Percentiles rank a stretch among this genome's conserved stretches.
These are phyloP conservation scores for Agaricus blazei DNA, from an alignment of 768 basidiomycete genomes.

Conservation along the genomic window DNA sequence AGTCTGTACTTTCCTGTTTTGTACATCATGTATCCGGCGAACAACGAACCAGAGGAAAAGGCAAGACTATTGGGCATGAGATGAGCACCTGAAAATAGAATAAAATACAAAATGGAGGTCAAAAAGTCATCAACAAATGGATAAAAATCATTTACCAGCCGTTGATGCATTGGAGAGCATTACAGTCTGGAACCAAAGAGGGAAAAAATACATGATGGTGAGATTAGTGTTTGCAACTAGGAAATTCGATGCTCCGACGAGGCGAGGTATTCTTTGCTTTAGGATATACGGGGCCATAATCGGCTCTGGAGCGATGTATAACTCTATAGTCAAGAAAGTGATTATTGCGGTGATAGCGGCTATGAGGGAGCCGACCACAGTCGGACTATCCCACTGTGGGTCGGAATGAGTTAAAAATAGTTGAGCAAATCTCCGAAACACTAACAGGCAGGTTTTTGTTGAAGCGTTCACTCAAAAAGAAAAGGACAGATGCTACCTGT, in stretches of 20 bases:
- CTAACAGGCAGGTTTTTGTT: slow-evolving; percentile 61
- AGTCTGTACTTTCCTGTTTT: slow-evolving; percentile 57
- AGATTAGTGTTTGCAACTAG: slow-evolving; percentile 74
- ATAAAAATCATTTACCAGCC: slow-evolving; percentile 23
- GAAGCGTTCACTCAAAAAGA: slow-evolving; percentile 67
- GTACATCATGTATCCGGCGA: slow-evolving; percentile 68
- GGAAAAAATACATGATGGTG: slow-evolving; percentile 73
- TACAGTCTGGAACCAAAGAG: slow-evolving; percentile 84
- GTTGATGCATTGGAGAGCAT: slow-evolving; percentile 60
- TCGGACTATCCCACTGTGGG: slow-evolving; percentile 49
- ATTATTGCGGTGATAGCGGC: slow-evolving; percentile 41
- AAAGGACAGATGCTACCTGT: slow-evolving; percentile 54
- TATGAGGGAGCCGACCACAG: slow-evolving; percentile 47
- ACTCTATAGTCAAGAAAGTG: slow-evolving; percentile 57
- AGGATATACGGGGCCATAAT: slow-evolving; percentile 66
- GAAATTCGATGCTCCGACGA: slow-evolving; percentile 70
- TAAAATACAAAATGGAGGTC: not conserved
- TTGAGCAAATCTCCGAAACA: not conserved
- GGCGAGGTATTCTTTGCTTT: slow-evolving; percentile 60
- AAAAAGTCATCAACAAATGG: not conserved
- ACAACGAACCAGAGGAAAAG: slow-evolving; percentile 57
- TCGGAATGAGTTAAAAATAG: not conserved
- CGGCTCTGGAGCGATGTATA: slow-evolving; percentile 63
- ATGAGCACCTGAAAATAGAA: slow-evolving; percentile 41
- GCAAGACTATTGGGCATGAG: slow-evolving; percentile 56